Conservation (phyloP, 2,329 filamentous ascomycete genomes). For the Colletotrichum sp. region DNA sequence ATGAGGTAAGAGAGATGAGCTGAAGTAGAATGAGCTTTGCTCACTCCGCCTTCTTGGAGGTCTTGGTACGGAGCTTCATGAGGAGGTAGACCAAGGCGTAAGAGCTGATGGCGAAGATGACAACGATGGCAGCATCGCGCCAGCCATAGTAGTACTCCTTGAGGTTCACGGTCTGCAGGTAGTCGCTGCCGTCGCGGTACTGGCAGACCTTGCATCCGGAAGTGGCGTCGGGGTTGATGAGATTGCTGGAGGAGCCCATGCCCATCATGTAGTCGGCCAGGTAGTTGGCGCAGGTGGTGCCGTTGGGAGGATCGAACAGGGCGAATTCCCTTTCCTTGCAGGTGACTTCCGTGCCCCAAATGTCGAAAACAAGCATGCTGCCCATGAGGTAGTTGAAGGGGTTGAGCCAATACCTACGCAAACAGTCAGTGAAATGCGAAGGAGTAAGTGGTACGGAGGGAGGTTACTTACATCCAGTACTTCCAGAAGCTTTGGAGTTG, state of each 20-base stretch:
- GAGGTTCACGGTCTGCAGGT: conserved; percentile 64
- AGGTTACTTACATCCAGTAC: conserved; percentile 51
- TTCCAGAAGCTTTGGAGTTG: conserved; percentile 71
- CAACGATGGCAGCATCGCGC: conserved; percentile 67
- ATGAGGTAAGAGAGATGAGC: neutral
- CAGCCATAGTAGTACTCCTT: conserved; percentile 68
- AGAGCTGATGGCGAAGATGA: conserved; percentile 58
- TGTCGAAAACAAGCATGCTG: conserved; percentile 55
- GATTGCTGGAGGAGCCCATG: conserved; percentile 50
- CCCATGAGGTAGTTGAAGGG: conserved; percentile 68
- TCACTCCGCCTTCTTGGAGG: conserved; percentile 48
- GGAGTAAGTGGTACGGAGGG: fast-evolving
- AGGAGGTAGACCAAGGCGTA: conserved; percentile 53
- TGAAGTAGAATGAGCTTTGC: no score
- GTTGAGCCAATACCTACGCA: conserved; percentile 34
- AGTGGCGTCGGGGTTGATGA: conserved; percentile 65
- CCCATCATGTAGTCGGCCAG: conserved; percentile 55
- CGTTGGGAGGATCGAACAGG: conserved; percentile 52
- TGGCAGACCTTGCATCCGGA: conserved; percentile 64
- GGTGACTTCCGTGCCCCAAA: conserved; percentile 50
- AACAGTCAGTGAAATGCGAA: fast-evolving
- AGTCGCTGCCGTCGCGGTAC: conserved; percentile 63
- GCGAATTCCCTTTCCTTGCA: conserved; percentile 57
- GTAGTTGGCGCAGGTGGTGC: conserved; percentile 63
- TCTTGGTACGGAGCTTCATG: conserved; percentile 55